Base-by-base conservation (phyloP, 129 eudicot species). In the Chrysanthemum seticuspe region DNA sequence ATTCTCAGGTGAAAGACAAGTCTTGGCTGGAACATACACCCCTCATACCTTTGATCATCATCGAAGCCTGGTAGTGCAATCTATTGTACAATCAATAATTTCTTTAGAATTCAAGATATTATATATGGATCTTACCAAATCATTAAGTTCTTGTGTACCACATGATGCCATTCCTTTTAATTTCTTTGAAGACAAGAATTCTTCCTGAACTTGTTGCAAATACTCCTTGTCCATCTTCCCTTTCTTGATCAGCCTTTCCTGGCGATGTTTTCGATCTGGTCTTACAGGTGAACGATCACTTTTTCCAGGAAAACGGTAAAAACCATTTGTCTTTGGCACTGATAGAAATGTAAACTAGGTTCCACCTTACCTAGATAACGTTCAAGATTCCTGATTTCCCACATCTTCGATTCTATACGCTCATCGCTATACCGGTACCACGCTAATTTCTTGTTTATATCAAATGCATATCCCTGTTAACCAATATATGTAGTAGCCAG, bases 141-240 rank as follows among this genome's bases (percentile, higher is more conserved):
- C 18, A 3, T 67, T 67, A 57, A 67, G 60, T 25, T 66, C 67
- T 23, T 54, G 60, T 15, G 60, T 66, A 2, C 34, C 68, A 56
- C 11, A 56, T 0, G 57, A 65, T 54, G 48, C 23, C 59, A 13
- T 60, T 51, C 59, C 47, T 19, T 1, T 13, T 2, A 15, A 65
- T 44, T 19, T 66, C 31, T 66, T 54, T 23, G 56, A 65, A 65
- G 34, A 66, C 21, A 66, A 0, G 57, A 65, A 67, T 66, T 75
- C 73, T 65, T 75, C 78, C 19, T 65, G 48, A 66, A 66, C 58
- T 66, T 65, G 67, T n/a, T 45, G 67, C 73, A 75, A 5, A 66
- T 75, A 75, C 14, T 75, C 66, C 9, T 21, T 23, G 29, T 75
- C 66, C 31, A 66, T 14, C 49, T 3, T 55, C 19, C 70, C 73